Evolutionary conservation across 1,284 basidiomycete species (phyloP).

Genomic region (Schizophyllum commune): DNA sequence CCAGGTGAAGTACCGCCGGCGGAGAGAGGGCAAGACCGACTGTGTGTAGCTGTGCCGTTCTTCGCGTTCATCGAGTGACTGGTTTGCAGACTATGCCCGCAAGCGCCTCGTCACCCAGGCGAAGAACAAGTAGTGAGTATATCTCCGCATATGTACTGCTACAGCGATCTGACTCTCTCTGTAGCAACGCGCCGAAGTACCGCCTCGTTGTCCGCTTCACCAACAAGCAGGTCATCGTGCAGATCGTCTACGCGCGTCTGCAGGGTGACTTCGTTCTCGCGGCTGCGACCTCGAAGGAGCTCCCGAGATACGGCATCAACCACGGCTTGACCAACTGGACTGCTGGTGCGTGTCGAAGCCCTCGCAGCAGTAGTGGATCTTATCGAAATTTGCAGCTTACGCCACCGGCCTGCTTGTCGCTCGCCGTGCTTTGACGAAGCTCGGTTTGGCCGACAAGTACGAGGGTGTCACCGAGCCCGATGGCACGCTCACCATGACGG

Average conservation of each 20-base stretch:
- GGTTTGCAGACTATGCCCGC: slow-evolving; percentile 80
- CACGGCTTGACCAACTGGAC: slow-evolving; percentile 99
- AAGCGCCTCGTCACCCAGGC: slow-evolving; percentile 96
- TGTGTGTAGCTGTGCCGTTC: slow-evolving; percentile 42
- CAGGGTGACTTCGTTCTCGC: slow-evolving; percentile 94
- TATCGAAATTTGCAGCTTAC: slow-evolving; percentile 56
- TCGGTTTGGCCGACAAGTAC: slow-evolving; percentile 98
- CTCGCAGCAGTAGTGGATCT: neutral
- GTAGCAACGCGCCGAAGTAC: slow-evolving; percentile 91
- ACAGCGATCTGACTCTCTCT: slow-evolving; percentile 9
- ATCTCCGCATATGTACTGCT: neutral
- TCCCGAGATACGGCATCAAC: slow-evolving; percentile 94
- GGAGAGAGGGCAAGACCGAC: slow-evolving; percentile 98
- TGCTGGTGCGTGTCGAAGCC: slow-evolving; percentile 49
- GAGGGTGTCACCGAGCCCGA: slow-evolving; percentile 92
- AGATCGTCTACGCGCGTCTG: slow-evolving; percentile 95
- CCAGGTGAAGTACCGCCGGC: slow-evolving; percentile 94
- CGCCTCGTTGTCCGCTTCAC: slow-evolving; percentile 97
- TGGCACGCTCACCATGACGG: slow-evolving; percentile 78
- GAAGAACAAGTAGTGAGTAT: slow-evolving; percentile 94
- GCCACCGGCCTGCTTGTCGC: slow-evolving; percentile 96
- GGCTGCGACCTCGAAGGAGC: slow-evolving; percentile 85
- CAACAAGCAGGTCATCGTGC: slow-evolving; percentile 87
- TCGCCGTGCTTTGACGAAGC: slow-evolving; percentile 91
- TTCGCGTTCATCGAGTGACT: neutral